A percentile compares a stretch with the other conserved stretches of the same genome.
These are phyloP conservation scores for Haplosporangium sp. DNA, from an alignment of 371 early-diverging fungal genomes.

Conservation along the genomic window DNA sequence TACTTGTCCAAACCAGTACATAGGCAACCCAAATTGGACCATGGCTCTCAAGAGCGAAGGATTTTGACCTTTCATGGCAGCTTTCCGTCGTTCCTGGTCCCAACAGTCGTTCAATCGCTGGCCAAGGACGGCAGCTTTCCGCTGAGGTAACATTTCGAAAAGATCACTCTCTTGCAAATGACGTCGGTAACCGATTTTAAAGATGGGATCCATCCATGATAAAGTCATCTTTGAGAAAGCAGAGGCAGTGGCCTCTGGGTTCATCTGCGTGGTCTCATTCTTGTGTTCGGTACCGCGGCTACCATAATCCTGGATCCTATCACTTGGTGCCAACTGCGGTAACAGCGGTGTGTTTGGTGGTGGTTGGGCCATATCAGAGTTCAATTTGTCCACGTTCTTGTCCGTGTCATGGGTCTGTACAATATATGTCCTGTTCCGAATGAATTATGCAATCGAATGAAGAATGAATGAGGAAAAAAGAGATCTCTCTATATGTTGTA, in stretches of 20 bases:
- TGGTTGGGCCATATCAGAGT: not conserved
- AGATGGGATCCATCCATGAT: conserved; percentile 48
- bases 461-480: no score
- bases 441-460: no score
- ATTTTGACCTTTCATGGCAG: not conserved
- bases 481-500: not conserved
- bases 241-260: conserved; percentile 44
- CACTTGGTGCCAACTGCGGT: not conserved
- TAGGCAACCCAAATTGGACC: conserved; percentile 17
- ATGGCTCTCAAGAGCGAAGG: conserved; percentile 33
- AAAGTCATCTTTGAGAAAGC: conserved; percentile 23
- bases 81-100: conserved; percentile 27
- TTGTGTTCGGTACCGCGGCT: not conserved
- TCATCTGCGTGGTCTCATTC: not conserved
- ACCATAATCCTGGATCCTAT: no score
- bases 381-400: no score
- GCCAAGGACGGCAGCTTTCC: conserved; percentile 27
- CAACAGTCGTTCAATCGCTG: conserved; percentile 14
- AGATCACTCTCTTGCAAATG: conserved; percentile 56
- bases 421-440: no score
- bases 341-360: conserved; percentile 6
- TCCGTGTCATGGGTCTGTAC: no score
- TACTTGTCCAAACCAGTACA: conserved; percentile 24
- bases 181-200: conserved; percentile 52
- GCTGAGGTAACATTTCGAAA: conserved; percentile 35